Base-by-base conservation (phyloP, 1,284 basidiomycete species). In the Leccinum pallidistipes region DNA sequence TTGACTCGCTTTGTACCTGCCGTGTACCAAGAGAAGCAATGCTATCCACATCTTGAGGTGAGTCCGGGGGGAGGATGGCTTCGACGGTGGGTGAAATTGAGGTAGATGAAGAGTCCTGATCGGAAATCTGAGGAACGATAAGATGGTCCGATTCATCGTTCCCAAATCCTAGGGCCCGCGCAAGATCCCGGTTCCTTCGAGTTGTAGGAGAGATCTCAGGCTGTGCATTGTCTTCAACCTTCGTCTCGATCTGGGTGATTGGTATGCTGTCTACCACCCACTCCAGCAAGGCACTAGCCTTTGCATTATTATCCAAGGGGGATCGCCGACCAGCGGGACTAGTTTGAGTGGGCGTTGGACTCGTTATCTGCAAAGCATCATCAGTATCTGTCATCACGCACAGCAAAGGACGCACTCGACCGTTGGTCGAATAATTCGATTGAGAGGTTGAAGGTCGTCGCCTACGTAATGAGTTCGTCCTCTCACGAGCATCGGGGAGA, bases 401-500 rank as follows among this genome's bases (percentile, higher is more conserved):
- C 53, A 12, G 1, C 29, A 52, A 61, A 47, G 53, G 2, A 77
- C 83, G 66, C 70, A 90, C 88, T 70, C 78, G 79, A 24, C 83
- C 83, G 56, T 78, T 84, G 56, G 73, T 76, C 1, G 87, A 87
- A 68, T 90, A 87, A 67, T 85, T 87, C 8, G 90, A 90, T 72
- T 91, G 88, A 11, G 90, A 90, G n/a, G 88, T 91, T 0, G 90
- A 92, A 7, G 88, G 89, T 52, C 89, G 80, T 58, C 90, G 82
- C 63, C 84, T 84, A 62, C 89, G 80, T 64, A 87, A 77, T 4
- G 85, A 86, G 45, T 86, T 84, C 0, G 82, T 78, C 51, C 86
- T 80, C 64, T 84, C 81, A 29, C 84, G 82, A 43, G 79, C 72
- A 64, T 88, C 87, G 9, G 82, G 79, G 56, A 79, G 81, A 16